Percentiles rank a stretch among this genome's conserved stretches.
phyloP scores from a whole-genome alignment of 1,284 basidiomycete genomes.

The Anthracocystis panici-leucophaei region DNA sequence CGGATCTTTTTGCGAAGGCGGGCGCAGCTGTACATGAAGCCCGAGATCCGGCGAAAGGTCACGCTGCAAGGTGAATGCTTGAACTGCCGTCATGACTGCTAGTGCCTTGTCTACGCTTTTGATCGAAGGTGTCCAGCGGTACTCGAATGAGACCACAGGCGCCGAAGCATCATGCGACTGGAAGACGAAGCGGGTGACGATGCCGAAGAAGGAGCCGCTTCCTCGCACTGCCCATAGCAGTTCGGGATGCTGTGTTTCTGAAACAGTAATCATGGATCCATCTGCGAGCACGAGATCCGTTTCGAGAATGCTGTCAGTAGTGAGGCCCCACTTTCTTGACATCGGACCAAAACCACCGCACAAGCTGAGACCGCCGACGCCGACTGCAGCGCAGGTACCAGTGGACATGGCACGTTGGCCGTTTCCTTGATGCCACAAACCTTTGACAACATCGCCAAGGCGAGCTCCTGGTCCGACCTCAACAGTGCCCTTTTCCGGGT shows the following conservation, averaged over 20 bases:
- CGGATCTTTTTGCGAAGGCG: slow-evolving; percentile 23
- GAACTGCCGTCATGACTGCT: slow-evolving; percentile 47
- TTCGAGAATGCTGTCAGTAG: slow-evolving; percentile 64
- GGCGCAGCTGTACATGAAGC: slow-evolving; percentile 55
- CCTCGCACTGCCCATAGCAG: slow-evolving; percentile 68
- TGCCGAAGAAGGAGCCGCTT: slow-evolving; percentile 67
- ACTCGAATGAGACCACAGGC: slow-evolving; percentile 50
- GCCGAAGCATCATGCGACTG: slow-evolving; percentile 54
- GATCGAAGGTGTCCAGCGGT: slow-evolving; percentile 51
- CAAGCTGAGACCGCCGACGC: slow-evolving; percentile 66
- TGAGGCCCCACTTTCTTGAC: slow-evolving; percentile 67
- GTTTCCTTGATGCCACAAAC: slow-evolving; percentile 52
- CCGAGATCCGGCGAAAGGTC: slow-evolving; percentile 47
- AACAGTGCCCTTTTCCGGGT: slow-evolving; percentile 45
- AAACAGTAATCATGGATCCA: slow-evolving; percentile 57
- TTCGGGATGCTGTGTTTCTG: slow-evolving; percentile 34
- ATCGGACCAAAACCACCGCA: slow-evolving; percentile 68
- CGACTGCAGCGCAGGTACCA: slow-evolving; percentile 69
- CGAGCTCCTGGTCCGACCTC: slow-evolving; percentile 64
- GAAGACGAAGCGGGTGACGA: slow-evolving; percentile 66
- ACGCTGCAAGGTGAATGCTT: slow-evolving; percentile 37
- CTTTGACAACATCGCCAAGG: slow-evolving; percentile 69
- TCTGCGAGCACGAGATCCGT: slow-evolving; percentile 70
- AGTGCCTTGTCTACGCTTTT: slow-evolving; percentile 17
- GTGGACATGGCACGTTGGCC: slow-evolving; percentile 65